A percentile compares a stretch with the other conserved stretches of the same genome.
These are phyloP conservation scores for Fusarium haematococcum DNA, from an alignment of 2,329 filamentous ascomycete genomes.

Conservation along the genomic window DNA sequence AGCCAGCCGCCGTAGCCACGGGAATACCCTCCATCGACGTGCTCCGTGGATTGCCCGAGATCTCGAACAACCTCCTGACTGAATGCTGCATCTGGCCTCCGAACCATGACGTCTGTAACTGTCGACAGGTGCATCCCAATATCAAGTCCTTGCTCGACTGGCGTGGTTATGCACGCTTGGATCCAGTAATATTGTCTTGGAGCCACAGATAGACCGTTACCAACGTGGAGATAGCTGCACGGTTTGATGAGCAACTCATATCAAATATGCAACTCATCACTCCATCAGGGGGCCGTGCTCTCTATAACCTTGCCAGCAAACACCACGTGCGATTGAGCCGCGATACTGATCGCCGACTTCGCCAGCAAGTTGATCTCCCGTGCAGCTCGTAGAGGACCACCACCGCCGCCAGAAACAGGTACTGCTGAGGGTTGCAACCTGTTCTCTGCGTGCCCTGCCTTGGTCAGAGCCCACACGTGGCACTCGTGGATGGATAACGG, in stretches of 20 bases:
- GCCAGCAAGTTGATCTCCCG: neutral
- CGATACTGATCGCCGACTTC: neutral
- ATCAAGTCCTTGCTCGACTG: neutral
- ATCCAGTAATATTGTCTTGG: constrained; percentile 8
- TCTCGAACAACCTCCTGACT: neutral
- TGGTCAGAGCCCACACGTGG: constrained; percentile 8
- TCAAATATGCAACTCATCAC: constrained; percentile 34
- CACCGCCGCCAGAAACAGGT: neutral
- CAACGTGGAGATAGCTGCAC: constrained; percentile 33
- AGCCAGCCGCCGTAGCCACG: neutral
- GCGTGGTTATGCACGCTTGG: constrained; percentile 25
- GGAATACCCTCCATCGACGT: neutral
- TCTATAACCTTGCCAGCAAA: constrained; percentile 21
- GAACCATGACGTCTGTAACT: neutral
- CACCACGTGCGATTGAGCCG: constrained; percentile 27
- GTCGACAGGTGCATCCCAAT: constrained; percentile 4
- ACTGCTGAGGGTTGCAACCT: constrained; percentile 4
- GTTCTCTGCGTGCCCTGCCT: neutral
- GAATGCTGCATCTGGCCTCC: neutral
- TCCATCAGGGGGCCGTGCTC: constrained; percentile 24
- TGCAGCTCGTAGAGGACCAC: neutral
- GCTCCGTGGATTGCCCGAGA: neutral
- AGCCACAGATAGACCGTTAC: constrained; percentile 9
- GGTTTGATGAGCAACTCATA: constrained; percentile 34
- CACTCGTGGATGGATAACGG: constrained; percentile 11